phyloP scores from a whole-genome alignment of 371 early-diverging fungal genomes.

The Rhizopus sp. region DNA sequence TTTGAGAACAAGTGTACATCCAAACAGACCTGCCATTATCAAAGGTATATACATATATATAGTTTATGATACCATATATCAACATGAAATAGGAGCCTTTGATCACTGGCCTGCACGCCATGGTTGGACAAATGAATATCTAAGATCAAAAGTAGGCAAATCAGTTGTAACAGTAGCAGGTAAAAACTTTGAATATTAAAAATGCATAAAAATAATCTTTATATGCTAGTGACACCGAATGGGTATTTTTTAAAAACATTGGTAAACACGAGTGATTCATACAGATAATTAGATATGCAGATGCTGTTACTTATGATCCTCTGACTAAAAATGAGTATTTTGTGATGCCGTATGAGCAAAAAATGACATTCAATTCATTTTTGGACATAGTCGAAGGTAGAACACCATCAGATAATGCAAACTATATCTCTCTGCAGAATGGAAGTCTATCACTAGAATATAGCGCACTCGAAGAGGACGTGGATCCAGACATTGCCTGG shows the following conservation, averaged over 20 bases:
- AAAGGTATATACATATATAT: slow-evolving; percentile 24
- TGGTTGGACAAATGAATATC: slow-evolving; percentile 66
- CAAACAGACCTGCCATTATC: slow-evolving; percentile 48
- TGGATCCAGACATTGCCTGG: slow-evolving; percentile 63
- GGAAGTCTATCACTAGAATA: slow-evolving; percentile 66
- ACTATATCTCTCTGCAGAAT: slow-evolving; percentile 75
- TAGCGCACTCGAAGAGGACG: slow-evolving; percentile 53
- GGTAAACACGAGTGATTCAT: background rate
- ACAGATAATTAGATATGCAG: slow-evolving; percentile 56
- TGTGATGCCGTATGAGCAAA: slow-evolving; percentile 66
- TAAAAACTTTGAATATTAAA: slow-evolving; percentile 14
- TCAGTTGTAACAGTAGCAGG: slow-evolving; percentile 64
- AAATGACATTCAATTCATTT: slow-evolving; percentile 61
- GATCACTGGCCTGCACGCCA: slow-evolving; percentile 65
- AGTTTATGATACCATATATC: background rate
- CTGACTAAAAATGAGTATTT: slow-evolving; percentile 54
- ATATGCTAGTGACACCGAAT: slow-evolving; percentile 39
- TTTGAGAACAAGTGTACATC: slow-evolving; percentile 39
- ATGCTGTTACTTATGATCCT: slow-evolving; percentile 62
- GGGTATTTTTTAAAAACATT: slow-evolving; percentile 25
- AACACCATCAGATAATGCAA: slow-evolving; percentile 26
- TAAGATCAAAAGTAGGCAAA: slow-evolving; percentile 48
- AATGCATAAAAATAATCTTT: background rate
- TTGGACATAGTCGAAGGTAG: slow-evolving; percentile 46
- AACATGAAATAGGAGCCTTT: slow-evolving; percentile 27